Evolutionary conservation across 768 basidiomycete genomes (phyloP).

Genomic region (Cytidiella melzeri): DNA sequence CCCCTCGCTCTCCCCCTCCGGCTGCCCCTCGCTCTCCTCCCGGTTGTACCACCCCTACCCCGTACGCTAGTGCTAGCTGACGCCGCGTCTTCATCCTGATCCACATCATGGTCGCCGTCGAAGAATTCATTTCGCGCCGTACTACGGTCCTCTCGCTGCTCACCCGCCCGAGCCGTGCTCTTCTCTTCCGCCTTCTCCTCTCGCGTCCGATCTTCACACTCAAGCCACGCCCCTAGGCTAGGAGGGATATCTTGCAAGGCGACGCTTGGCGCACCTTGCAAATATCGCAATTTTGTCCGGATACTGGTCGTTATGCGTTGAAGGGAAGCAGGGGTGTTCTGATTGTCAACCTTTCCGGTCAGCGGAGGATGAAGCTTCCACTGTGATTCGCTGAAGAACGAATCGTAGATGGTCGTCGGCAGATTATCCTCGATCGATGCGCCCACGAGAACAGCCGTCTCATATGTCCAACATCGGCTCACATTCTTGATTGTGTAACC

Average conservation of each 20-base stretch:
- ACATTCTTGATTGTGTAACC: slow-evolving; percentile 98
- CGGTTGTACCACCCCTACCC: slow-evolving; percentile 12
- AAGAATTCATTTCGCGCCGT: slow-evolving; percentile 62
- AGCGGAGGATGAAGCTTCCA: slow-evolving; percentile 93
- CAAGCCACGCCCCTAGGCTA: slow-evolving; percentile 72
- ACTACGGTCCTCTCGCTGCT: slow-evolving; percentile 46
- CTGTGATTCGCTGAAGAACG: slow-evolving; percentile 87
- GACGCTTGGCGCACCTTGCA: slow-evolving; percentile 95
- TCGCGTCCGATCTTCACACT: slow-evolving; percentile 59
- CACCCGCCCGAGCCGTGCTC: slow-evolving; percentile 50
- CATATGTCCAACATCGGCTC: slow-evolving; percentile 98
- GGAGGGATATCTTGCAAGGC: slow-evolving; percentile 96
- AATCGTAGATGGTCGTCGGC: slow-evolving; percentile 84
- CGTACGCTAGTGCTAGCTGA: slow-evolving; percentile 23
- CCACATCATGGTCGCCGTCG: slow-evolving; percentile 67
- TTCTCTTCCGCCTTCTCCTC: slow-evolving; percentile 71
- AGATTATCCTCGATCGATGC: slow-evolving; percentile 79
- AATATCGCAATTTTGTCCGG: slow-evolving; percentile 82
- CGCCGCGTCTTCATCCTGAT: slow-evolving; percentile 34
- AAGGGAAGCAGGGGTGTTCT: slow-evolving; percentile 76
- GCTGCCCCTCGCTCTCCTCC: slow-evolving; percentile 21
- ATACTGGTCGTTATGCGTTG: slow-evolving; percentile 85
- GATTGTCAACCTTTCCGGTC: slow-evolving; percentile 87
- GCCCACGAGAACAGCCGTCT: slow-evolving; percentile 89
- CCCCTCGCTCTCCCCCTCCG: slow-evolving; percentile 27